A percentile compares a stretch with the other conserved stretches of the same genome.
Conservation (phyloP, 345 rosid genomes). For the Citrus mangshanensis region DNA sequence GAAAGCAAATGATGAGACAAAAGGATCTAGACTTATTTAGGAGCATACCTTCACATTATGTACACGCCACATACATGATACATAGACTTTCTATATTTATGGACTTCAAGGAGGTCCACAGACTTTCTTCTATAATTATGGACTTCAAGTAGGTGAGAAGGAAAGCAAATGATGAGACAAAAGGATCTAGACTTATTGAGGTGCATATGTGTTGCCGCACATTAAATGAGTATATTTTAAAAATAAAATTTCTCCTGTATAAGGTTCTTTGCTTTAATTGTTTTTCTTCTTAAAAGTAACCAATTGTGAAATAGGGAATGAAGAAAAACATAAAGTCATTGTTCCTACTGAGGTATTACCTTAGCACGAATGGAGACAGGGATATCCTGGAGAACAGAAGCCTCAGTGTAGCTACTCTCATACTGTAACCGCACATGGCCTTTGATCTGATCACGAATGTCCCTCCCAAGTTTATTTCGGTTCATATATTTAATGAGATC, state of each 20-base stretch:
- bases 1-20: not conserved
- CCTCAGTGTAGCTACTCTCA: slow-evolving; percentile 80
- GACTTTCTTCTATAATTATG: not conserved
- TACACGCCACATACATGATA: not conserved
- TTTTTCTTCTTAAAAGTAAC: not conserved
- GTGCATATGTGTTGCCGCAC: not conserved
- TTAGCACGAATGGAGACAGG: slow-evolving; percentile 92
- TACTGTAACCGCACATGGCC: slow-evolving; percentile 77
- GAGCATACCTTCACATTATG: not conserved
- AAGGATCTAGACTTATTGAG: not conserved
- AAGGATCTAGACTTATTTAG: not conserved
- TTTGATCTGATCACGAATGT: slow-evolving; percentile 69
- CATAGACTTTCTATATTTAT: not conserved
- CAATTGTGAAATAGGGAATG: not conserved
- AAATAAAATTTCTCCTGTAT: not conserved
- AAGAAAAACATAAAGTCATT: not conserved
- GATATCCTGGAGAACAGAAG: slow-evolving; percentile 74
- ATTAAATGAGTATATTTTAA: not conserved
- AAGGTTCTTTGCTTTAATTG: not conserved
- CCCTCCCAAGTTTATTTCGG: slow-evolving; percentile 69
- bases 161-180: not conserved
- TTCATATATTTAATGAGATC: slow-evolving; percentile 86
- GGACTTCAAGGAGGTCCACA: not conserved
- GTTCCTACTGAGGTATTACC: slow-evolving; percentile 32
- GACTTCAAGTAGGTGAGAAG: too few relatives aligned